A percentile compares a stretch with the other conserved stretches of the same genome.
These are phyloP conservation scores for Oryza officinalis DNA, from an alignment of 176 grass and related monocot genomes.

Conservation along the genomic window DNA sequence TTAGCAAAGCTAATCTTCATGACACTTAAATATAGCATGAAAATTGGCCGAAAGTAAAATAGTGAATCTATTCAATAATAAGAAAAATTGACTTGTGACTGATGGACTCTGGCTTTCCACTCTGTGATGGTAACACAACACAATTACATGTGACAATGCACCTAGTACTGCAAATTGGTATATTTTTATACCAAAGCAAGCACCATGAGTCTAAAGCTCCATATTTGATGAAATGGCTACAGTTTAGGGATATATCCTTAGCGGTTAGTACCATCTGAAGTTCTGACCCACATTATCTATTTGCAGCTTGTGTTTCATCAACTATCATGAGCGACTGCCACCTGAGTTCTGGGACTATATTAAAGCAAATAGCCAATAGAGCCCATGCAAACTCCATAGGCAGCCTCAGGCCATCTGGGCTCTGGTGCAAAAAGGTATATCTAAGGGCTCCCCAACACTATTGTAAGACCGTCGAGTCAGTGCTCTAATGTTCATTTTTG, in stretches of 20 bases:
- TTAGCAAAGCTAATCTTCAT: slow-evolving; percentile 13
- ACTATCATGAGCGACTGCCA: neutral
- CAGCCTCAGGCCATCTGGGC: neutral
- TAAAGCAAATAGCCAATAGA: neutral
- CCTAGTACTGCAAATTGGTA: slow-evolving; percentile 32
- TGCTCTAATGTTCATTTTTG: neutral
- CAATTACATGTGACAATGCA: slow-evolving; percentile 20
- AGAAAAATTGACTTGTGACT: slow-evolving; percentile 25
- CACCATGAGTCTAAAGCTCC: neutral
- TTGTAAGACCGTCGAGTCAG: slow-evolving; percentile 17
- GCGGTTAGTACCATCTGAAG: neutral
- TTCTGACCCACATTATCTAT: slow-evolving; percentile 20
- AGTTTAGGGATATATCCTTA: neutral
- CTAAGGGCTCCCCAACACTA: neutral
- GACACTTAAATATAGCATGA: neutral
- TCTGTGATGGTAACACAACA: slow-evolving; percentile 22
- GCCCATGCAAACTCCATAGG: neutral
- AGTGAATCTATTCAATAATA: neutral
- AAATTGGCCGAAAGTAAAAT: slow-evolving; percentile 30
- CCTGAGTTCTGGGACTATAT: neutral
- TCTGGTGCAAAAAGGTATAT: neutral
- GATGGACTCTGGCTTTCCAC: slow-evolving; percentile 22
- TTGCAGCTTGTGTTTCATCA: neutral
- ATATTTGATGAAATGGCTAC: slow-evolving; percentile 17
- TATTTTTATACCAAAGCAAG: slow-evolving; percentile 37